Base-by-base conservation (phyloP, 2,329 filamentous ascomycete genomes). In the Acrodontium crateriforme region DNA sequence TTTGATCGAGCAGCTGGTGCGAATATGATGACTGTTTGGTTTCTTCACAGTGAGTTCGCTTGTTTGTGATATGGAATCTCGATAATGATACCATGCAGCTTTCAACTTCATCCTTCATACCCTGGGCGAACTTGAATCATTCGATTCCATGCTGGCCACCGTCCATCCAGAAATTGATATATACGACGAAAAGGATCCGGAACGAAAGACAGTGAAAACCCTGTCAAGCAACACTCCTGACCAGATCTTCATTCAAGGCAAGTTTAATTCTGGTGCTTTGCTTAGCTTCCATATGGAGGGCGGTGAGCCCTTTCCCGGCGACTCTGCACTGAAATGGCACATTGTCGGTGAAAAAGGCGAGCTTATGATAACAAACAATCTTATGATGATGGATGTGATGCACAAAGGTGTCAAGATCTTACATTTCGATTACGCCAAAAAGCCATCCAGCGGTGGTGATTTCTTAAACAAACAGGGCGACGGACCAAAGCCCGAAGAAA, bases 341-440 rank as follows among this genome's bases (percentile, higher is more conserved):
- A 42, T 47, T 30, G 38, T 32, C n/a, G 41, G 39, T 25, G 36
- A 40, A 12, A 44, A 39, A 17, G 43, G 38, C 16, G 37, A 44
- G 19, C 31, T 47, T 9, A 34, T n/a, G n/a, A n/a, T n/a, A n/a
- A n/a, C n/a, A n/a, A n/a, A n/a, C n/a, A n/a, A n/a, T n/a, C n/a
- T n/a, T n/a, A n/a, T n/a, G n/a, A n/a, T n/a, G n/a, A n/a, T n/a
- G n/a, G n/a, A n/a, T n/a, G n/a, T n/a, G n/a, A n/a, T n/a, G n/a
- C n/a, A n/a, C n/a, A n/a, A n/a, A n/a, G n/a, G n/a, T n/a, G n/a
- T n/a, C n/a, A n/a, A n/a, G n/a, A n/a, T n/a, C n/a, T n/a, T n/a
- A n/a, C n/a, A n/a, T n/a, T n/a, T n/a, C n/a, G n/a, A n/a, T n/a
- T n/a, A n/a, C n/a, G n/a, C n/a, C n/a, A n/a, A n/a, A n/a, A n/a